Evolutionary conservation across 2,329 filamentous ascomycete species (phyloP).

Genomic region (Nigrospora oryzae): DNA sequence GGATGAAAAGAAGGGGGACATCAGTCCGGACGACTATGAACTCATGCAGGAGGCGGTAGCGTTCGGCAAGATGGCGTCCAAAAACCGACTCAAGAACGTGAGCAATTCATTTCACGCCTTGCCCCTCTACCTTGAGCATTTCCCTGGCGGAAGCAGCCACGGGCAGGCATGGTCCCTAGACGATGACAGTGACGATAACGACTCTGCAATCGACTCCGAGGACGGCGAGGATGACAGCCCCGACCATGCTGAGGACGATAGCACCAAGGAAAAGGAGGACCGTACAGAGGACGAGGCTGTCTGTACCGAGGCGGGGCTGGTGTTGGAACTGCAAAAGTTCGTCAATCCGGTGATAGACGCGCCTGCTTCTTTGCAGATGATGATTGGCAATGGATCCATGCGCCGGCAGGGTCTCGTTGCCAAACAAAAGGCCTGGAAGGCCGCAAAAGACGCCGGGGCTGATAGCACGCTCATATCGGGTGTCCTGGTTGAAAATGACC

Average conservation of each 20-base stretch:
- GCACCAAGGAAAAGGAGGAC: slow-evolving; percentile 30
- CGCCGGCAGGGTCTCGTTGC: not conserved
- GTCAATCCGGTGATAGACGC: slow-evolving; percentile 31
- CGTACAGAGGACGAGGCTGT: slow-evolving; percentile 29
- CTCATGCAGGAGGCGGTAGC: slow-evolving; percentile 57
- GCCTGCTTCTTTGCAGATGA: slow-evolving; percentile 19
- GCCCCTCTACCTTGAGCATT: slow-evolving; percentile 61
- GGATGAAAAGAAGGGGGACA: slow-evolving; percentile 46
- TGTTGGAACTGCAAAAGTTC: slow-evolving; percentile 43
- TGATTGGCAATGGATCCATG: slow-evolving; percentile 25
- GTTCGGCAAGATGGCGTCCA: slow-evolving; percentile 50
- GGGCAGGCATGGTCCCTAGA: slow-evolving; percentile 62
- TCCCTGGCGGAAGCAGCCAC: slow-evolving; percentile 45
- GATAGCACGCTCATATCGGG: not conserved
- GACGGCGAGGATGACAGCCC: slow-evolving; percentile 11
- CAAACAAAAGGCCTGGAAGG: not conserved
- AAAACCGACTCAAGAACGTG: slow-evolving; percentile 54
- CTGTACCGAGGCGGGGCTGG: slow-evolving; percentile 36
- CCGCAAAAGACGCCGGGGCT: not conserved
- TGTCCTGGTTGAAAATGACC: not conserved
- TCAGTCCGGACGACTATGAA: slow-evolving; percentile 50
- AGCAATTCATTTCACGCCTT: slow-evolving; percentile 70
- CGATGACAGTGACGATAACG: slow-evolving; percentile 33
- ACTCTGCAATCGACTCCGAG: slow-evolving; percentile 21
- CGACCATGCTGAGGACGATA: slow-evolving; percentile 30